Conservation (phyloP, 2,329 filamentous ascomycete genomes). For the Fusarium nurragi region DNA sequence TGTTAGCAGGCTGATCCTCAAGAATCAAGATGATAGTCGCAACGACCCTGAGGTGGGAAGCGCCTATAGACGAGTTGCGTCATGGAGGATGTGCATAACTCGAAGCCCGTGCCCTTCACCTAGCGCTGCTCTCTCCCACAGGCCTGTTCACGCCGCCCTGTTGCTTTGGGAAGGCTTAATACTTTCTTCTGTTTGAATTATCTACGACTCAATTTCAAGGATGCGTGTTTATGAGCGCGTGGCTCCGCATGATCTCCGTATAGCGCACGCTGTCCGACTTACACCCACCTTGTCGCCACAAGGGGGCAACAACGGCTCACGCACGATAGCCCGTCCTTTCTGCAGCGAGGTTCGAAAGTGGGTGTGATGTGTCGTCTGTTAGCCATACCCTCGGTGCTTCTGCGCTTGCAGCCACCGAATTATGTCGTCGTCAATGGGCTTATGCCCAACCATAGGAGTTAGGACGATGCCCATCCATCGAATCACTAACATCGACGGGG, state of each 20-base stretch:
- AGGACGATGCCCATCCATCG: slow-evolving; percentile 24
- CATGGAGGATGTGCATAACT: not conserved
- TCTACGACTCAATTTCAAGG: slow-evolving; percentile 10
- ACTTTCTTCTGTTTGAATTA: slow-evolving; percentile 29
- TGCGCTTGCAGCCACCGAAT: slow-evolving; percentile 22
- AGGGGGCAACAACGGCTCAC: slow-evolving; percentile 33
- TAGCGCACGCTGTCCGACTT: slow-evolving; percentile 34
- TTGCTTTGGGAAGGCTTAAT: slow-evolving; percentile 29
- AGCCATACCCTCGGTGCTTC: slow-evolving; percentile 12
- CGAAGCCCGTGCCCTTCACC: not conserved
- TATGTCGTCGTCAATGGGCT: slow-evolving; percentile 22
- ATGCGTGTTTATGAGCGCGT: slow-evolving; percentile 37
- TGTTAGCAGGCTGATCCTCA: slow-evolving; percentile 26
- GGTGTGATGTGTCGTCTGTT: slow-evolving; percentile 28
- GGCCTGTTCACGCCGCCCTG: slow-evolving; percentile 6
- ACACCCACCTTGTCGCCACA: slow-evolving; percentile 37
- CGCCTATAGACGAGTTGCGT: slow-evolving; percentile 6
- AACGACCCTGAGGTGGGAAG: slow-evolving; percentile 19
- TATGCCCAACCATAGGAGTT: slow-evolving; percentile 20
- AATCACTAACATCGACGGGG: slow-evolving; percentile 17
- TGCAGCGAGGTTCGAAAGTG: slow-evolving; percentile 34
- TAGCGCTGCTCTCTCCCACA: not conserved
- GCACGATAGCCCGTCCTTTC: slow-evolving; percentile 29
- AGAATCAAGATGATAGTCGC: slow-evolving; percentile 19
- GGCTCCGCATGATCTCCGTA: slow-evolving; percentile 35